These are phyloP conservation scores for Stephania japonica DNA, from an alignment of 164 flowering plant species.

Conservation along the genomic window DNA sequence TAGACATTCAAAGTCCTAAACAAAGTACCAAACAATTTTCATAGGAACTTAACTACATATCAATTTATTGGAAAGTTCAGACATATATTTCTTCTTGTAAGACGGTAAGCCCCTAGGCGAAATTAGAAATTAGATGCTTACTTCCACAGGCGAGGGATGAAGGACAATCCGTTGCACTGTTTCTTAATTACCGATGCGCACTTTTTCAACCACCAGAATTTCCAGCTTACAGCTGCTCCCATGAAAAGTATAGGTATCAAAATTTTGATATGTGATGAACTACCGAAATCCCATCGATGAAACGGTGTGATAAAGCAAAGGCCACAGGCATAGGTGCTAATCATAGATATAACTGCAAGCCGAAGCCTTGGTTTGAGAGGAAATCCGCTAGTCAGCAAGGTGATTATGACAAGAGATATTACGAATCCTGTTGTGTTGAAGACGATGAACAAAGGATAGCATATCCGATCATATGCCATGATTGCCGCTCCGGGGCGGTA, in stretches of 20 bases:
- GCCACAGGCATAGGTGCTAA: not conserved
- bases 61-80: too few relatives aligned
- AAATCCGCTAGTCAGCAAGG: constrained; percentile 3
- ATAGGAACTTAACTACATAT: too few relatives aligned
- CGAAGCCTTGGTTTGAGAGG: constrained; percentile 10
- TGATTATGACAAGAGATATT: constrained; percentile 10
- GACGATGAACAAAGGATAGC: constrained; percentile 2
- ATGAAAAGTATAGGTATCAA: not conserved
- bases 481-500: too few relatives aligned
- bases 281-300: not conserved
- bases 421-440: constrained; percentile 6
- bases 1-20: too few relatives aligned
- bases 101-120: too few relatives aligned
- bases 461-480: not conserved
- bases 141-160: too few relatives aligned
- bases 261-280: not conserved
- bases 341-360: too few relatives aligned
- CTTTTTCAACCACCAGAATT: not conserved
- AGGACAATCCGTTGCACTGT: not conserved
- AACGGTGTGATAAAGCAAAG: not conserved
- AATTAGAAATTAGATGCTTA: too few relatives aligned
- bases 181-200: not conserved
- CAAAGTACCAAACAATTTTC: too few relatives aligned
- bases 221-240: not conserved
- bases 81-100: too few relatives aligned